These are phyloP conservation scores for Cladosporium oxysporum DNA, from an alignment of 2,329 filamentous ascomycete genomes.

Conservation along the genomic window DNA sequence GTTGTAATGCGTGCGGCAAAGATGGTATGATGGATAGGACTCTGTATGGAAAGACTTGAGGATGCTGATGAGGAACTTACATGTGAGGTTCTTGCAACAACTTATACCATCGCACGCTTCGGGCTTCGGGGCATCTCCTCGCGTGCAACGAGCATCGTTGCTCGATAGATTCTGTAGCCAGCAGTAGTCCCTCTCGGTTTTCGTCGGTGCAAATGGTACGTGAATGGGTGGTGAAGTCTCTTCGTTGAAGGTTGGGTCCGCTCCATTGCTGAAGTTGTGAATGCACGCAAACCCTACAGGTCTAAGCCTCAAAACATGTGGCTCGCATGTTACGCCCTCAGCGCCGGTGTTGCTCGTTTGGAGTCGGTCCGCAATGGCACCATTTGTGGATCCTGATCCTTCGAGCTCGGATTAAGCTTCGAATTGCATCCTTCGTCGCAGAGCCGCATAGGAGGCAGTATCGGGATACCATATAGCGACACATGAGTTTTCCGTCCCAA, in stretches of 20 bases:
- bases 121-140: neutral
- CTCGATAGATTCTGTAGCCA: neutral
- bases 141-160: neutral
- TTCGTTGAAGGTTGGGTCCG: neutral
- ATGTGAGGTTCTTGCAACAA: neutral
- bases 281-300: neutral
- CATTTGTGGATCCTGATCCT: neutral
- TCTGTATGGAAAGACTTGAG: neutral
- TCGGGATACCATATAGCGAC: neutral
- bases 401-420: neutral
- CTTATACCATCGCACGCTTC: neutral
- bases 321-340: neutral
- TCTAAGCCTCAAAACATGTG: neutral
- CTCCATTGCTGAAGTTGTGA: neutral
- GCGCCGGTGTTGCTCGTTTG: neutral
- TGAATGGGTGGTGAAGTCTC: neutral
- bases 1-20: neutral
- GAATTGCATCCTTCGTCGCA: neutral
- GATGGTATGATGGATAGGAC: neutral
- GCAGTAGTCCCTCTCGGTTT: neutral
- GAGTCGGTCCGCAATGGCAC: neutral
- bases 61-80: neutral
- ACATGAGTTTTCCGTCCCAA: neutral
- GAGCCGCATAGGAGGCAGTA: neutral
- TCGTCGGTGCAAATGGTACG: neutral